A percentile compares a stretch with the other conserved stretches of the same genome.
These are phyloP conservation scores for Paramyrothecium sp. DNA, from an alignment of 2,329 filamentous ascomycete species.

Conservation along the genomic window DNA sequence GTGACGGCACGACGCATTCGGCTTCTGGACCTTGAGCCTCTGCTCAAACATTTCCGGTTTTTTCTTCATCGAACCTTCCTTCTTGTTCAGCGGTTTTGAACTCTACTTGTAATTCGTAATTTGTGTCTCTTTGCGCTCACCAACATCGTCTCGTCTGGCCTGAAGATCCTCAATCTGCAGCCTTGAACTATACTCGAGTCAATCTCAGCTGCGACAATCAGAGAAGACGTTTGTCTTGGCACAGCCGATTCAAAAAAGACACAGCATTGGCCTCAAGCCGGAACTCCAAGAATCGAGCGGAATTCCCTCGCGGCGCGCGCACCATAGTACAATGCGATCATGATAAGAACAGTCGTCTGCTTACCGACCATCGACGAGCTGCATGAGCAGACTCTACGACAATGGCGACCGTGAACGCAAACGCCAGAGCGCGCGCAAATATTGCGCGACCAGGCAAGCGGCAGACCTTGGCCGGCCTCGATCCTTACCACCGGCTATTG, in stretches of 20 bases:
- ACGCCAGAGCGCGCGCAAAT: conserved; percentile 12
- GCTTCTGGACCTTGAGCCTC: not conserved
- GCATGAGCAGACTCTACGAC: not conserved
- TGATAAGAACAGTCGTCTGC: not conserved
- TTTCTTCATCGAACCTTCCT: not conserved
- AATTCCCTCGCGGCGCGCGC: too few relatives aligned
- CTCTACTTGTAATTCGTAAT: not conserved
- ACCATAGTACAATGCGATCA: not conserved
- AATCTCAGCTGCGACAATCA: too few relatives aligned
- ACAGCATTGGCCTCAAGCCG: too few relatives aligned
- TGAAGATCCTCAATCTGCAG: too few relatives aligned
- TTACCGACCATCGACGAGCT: not conserved
- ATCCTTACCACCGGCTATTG: conserved; percentile 23
- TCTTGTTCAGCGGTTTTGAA: not conserved
- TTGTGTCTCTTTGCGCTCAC: not conserved
- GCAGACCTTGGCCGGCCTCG: conserved; percentile 14
- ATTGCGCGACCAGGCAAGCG: conserved; percentile 15
- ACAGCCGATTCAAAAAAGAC: too few relatives aligned
- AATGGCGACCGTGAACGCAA: conserved; percentile 16
- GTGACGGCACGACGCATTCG: too few relatives aligned
- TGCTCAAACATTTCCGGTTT: not conserved
- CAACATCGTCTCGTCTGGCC: too few relatives aligned
- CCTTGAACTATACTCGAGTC: too few relatives aligned
- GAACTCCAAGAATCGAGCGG: too few relatives aligned
- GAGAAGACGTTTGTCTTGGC: too few relatives aligned